Conservation (phyloP, 495 filamentous ascomycete species). For the Bacidia gigantensis region DNA sequence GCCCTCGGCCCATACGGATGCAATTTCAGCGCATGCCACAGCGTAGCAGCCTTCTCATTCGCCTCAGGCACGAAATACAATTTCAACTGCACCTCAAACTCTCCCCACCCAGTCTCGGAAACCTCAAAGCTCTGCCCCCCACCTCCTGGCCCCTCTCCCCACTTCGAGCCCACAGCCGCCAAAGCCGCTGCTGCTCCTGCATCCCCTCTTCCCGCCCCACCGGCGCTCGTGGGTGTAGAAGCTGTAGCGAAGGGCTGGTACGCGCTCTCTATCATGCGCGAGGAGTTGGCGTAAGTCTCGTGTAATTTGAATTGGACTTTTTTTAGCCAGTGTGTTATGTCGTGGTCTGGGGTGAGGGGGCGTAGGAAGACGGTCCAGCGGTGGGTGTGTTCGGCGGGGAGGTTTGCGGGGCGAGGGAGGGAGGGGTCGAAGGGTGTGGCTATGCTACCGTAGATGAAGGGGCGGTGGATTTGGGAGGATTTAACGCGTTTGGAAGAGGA, state of each 20-base stretch:
- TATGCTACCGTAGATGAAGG: conserved; percentile 54
- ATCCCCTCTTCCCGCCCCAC: neutral
- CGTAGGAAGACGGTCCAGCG: conserved; percentile 63
- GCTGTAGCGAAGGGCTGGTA: conserved; percentile 24
- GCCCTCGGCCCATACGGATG: conserved; percentile 77
- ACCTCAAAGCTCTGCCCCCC: conserved; percentile 47
- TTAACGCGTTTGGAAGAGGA: neutral
- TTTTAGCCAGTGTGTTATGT: conserved; percentile 89
- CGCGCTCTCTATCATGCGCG: conserved; percentile 61
- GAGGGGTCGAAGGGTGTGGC: conserved; percentile 61
- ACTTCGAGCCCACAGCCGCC: neutral
- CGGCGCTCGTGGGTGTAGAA: neutral
- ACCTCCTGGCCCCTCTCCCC: neutral
- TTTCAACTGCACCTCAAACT: conserved; percentile 91
- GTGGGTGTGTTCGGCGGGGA: conserved; percentile 73
- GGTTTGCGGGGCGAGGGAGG: conserved; percentile 42
- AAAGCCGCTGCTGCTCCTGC: neutral
- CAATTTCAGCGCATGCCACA: conserved; percentile 80
- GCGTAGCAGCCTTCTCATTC: conserved; percentile 77
- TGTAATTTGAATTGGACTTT: conserved; percentile 97
- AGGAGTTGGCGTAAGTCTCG: conserved; percentile 80
- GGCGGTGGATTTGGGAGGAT: neutral
- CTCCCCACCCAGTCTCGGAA: conserved; percentile 88
- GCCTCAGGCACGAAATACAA: conserved; percentile 78
- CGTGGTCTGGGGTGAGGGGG: conserved; percentile 67